Evolutionary conservation across 306 rosid genomes (phyloP).

Genomic region (Glycine tomentella): DNA sequence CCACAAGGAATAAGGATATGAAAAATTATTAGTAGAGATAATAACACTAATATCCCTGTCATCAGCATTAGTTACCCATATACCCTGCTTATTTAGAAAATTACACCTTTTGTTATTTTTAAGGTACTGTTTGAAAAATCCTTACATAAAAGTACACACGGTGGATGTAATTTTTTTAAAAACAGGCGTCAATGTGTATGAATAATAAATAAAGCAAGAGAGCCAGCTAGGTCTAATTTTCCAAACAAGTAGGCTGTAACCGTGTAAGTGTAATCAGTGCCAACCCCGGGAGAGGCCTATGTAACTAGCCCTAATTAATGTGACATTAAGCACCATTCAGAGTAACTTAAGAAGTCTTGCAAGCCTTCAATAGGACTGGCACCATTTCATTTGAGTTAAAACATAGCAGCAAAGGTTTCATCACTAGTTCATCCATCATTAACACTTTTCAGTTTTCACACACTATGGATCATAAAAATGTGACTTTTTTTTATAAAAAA

Average conservation of each 20-base stretch:
- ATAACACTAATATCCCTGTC: background rate
- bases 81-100: no score
- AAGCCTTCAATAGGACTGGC: no score
- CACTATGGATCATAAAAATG: background rate
- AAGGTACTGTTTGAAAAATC: no score
- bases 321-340: background rate
- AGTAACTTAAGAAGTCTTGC: background rate
- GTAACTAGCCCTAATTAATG: background rate
- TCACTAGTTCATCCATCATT: background rate
- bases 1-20: background rate
- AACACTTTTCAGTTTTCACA: background rate
- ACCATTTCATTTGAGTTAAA: background rate
- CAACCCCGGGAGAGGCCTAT: background rate
- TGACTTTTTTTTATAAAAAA: background rate
- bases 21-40: background rate
- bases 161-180: no score
- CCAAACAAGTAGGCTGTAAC: background rate
- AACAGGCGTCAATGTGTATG: background rate
- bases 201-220: background rate
- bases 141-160: no score
- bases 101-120: no score
- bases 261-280: no score
- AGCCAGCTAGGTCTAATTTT: background rate
- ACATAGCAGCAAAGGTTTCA: background rate
- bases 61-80: no score